These are phyloP conservation scores for Eleusine indica DNA, from an alignment of 176 grass and related monocot genomes.

Conservation along the genomic window DNA sequence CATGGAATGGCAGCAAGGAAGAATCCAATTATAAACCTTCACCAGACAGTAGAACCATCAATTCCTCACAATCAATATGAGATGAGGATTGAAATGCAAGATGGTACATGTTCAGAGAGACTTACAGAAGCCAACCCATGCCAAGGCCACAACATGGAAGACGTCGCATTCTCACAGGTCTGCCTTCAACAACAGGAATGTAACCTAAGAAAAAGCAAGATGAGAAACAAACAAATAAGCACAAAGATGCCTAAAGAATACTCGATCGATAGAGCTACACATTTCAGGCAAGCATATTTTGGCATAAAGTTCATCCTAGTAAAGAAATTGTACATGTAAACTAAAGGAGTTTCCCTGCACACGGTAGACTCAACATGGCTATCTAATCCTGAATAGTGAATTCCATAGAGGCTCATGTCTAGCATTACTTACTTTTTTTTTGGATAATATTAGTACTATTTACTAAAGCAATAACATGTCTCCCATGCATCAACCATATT, in stretches of 20 bases:
- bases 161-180: slow-evolving; percentile 73
- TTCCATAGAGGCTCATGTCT: not conserved
- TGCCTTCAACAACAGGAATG: slow-evolving; percentile 79
- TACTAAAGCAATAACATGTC: no score
- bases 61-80: slow-evolving; percentile 25
- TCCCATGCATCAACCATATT: not conserved
- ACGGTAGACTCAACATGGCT: not conserved
- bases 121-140: slow-evolving; percentile 93
- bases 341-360: not conserved
- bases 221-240: not conserved
- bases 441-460: no score
- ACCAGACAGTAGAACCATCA: slow-evolving; percentile 35
- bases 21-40: slow-evolving; percentile 90
- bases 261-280: not conserved
- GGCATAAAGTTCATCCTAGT: not conserved
- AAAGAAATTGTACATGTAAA: not conserved
- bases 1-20: slow-evolving; percentile 94
- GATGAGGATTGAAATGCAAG: slow-evolving; percentile 1
- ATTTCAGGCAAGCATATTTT: not conserved
- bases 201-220: slow-evolving; percentile 58
- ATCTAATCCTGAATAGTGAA: not conserved
- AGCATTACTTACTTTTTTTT: not conserved
- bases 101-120: slow-evolving; percentile 34
- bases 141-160: slow-evolving; percentile 90
- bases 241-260: slow-evolving; percentile 13